Percentiles rank a stretch among this genome's conserved stretches.
Conservation (phyloP, 352 stramenopile genomes). For the Aphanomyces invadans region DNA sequence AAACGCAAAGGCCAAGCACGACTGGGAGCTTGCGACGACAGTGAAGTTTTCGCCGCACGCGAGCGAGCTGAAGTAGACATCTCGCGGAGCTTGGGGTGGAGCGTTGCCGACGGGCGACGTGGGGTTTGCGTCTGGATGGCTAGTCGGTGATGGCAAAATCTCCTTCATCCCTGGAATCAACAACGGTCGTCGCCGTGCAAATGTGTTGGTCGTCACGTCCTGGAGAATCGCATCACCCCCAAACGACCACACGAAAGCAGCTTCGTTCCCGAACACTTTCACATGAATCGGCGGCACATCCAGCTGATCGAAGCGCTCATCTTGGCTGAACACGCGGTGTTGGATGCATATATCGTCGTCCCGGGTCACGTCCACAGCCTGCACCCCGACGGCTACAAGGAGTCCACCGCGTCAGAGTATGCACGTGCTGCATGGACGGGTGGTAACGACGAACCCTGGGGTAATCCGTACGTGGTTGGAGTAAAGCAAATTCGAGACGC, state of each 20-base stretch:
- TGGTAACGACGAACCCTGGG: constrained; percentile 36
- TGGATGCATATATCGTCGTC: constrained; percentile 9
- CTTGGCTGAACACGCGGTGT: constrained; percentile 20
- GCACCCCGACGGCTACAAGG: constrained; percentile 19
- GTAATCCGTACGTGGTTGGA: constrained; percentile 42
- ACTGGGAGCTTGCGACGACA: constrained; percentile 36
- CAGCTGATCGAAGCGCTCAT: constrained; percentile 21
- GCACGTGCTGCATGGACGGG: too few relatives aligned
- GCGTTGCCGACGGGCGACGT: neutral
- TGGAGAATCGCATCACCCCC: constrained; percentile 18
- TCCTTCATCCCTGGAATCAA: constrained; percentile 4
- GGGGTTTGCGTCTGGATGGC: neutral
- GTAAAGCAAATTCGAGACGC: constrained; percentile 68
- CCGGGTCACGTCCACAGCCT: constrained; percentile 16
- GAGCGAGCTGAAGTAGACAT: constrained; percentile 40
- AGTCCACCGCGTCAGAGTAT: neutral
- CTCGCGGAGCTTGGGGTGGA: neutral
- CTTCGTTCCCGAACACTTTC: constrained; percentile 18
- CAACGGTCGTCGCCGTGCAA: neutral
- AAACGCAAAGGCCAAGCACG: constrained; percentile 41
- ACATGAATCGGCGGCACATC: neutral
- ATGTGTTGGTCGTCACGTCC: neutral
- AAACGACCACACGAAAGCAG: constrained; percentile 15
- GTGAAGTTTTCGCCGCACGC: constrained; percentile 57
- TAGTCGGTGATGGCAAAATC: neutral